A percentile compares a stretch with the other conserved stretches of the same genome.
Conservation (phyloP, 352 stramenopile species). For the Pythium periplocum region DNA sequence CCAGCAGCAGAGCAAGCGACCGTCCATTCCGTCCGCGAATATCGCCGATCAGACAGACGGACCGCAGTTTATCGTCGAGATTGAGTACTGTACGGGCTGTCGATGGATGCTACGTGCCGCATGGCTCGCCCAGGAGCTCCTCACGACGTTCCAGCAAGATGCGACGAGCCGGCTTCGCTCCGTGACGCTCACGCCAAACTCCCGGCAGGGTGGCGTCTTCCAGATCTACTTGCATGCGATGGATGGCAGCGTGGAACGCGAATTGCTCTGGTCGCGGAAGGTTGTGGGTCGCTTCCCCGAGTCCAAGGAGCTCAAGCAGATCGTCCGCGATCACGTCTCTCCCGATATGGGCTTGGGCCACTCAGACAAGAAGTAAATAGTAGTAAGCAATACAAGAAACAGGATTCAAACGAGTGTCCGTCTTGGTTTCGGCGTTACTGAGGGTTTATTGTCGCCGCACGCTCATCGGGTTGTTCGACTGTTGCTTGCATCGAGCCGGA, state of each 20-base stretch:
- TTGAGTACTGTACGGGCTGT: constrained; percentile 91
- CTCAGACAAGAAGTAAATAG: constrained; percentile 65
- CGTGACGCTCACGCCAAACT: constrained; percentile 61
- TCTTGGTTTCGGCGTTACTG: no score
- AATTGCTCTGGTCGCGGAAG: constrained; percentile 86
- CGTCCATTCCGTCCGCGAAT: no score
- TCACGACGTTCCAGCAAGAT: constrained; percentile 90
- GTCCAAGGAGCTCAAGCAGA: constrained; percentile 90
- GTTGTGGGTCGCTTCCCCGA: constrained; percentile 84
- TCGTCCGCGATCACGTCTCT: constrained; percentile 83
- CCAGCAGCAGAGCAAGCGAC: no score
- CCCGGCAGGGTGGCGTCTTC: constrained; percentile 55
- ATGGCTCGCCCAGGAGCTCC: constrained; percentile 89
- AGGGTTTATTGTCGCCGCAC: no score
- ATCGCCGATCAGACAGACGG: no score
- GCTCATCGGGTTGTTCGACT: constrained; percentile 1
- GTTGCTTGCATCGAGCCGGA: background rate
- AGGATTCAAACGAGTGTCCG: background rate
- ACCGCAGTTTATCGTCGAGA: constrained; percentile 60
- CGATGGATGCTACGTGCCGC: constrained; percentile 85
- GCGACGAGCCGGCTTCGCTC: constrained; percentile 34
- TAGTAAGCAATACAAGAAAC: background rate
- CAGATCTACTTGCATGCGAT: constrained; percentile 52
- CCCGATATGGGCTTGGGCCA: constrained; percentile 83
- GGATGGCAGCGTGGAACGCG: constrained; percentile 30